Base-by-base conservation (phyloP, 768 basidiomycete genomes). In the Lyophyllum semitale region DNA sequence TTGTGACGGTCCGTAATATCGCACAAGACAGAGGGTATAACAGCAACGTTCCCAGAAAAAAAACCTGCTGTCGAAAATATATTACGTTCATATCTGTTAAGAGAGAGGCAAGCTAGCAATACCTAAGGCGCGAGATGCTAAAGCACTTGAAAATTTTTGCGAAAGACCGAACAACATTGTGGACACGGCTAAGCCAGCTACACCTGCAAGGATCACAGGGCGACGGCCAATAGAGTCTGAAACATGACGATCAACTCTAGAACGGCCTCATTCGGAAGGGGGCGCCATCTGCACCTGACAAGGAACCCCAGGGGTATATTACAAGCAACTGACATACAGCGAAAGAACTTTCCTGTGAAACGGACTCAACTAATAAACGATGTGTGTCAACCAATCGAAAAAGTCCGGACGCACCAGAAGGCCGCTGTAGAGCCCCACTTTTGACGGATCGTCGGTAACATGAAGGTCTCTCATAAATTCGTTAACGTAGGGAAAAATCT, bases 361-460 rank as follows among this genome's bases (percentile, higher is more conserved):
- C 12, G n/a, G 35, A 32, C 48, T 18, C 51, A 51, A 46, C 38
- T 29, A 5, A 41, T 38, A 33, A 38, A 8, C 0, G 11, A 63
- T 4, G n/a, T n/a, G n/a, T 35, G 49, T 13, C 48, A 18, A 42
- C 42, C 9, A 47, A 27, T 37, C 48, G 9, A 18, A 15, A 35
- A 15, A 38, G 44, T 41, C 48, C 4, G 49, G 11, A 63, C 80
- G 59, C 61, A 85, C 85, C 55, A 85, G 78, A 22, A 89, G 55
- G 13, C 88, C 87, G 62, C 84, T 85, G 64, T 87, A 88, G 60
- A 83, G 84, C 1, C 84, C 87, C 26, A 85, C 74, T 62, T 77
- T 72, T 3, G 80, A 79, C 8, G 78, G 80, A 59, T 85, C 79
- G 26, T 80, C 69, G 17, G 81, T 79, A 44, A 85, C 71, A 62